Evolutionary conservation across 2,329 filamentous ascomycete genomes (phyloP), one percentile per base, ranked within the genome.

Genomic region (Phialophora macrospora): DNA sequence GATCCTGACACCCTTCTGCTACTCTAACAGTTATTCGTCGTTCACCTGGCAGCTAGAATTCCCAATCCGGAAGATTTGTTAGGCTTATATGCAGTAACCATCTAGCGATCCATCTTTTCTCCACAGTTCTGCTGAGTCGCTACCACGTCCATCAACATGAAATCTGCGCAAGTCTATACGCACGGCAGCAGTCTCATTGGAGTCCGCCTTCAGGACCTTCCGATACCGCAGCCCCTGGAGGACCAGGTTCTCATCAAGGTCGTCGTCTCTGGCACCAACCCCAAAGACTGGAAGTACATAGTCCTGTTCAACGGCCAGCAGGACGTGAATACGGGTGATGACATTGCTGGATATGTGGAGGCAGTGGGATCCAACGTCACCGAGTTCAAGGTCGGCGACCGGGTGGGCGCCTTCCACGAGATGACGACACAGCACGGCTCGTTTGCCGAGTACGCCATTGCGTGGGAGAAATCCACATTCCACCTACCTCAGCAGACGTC

Each of bases 361-460:
- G 73, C 76, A 34, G 80, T 86, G 4, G 85, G 85, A 2, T 73
- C 78, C 3, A 77, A 80, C 28, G 84, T 87, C 1, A 78, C 76
- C 20, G 82, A 83, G 55, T 87, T 87, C 78, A 80, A 80, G 70
- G 75, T 77, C 1, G 85, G 85, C 20, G 85, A 87, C 69, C 79
- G 83, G 4, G 85, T 88, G 1, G 83, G 75, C 0, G 77, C 76
- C 0, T 78, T 80, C 66, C 80, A 81, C 56, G 74, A 84, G 71
- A 86, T 86, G 81, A 71, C 76, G 56, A 77, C 76, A 0, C 77
- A 80, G 0, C 76, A 79, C n/a, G 85, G 85, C 2, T 80, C 77
- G 34, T 87, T 81, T 67, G 85, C 83, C 1, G 84, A 87, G 67
- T 87, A 87, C 71, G 84, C 84, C 0, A 72, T 87, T 5, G 81